Conservation (phyloP, 2,329 filamentous ascomycete species). For the Fusarium cicatricum region DNA sequence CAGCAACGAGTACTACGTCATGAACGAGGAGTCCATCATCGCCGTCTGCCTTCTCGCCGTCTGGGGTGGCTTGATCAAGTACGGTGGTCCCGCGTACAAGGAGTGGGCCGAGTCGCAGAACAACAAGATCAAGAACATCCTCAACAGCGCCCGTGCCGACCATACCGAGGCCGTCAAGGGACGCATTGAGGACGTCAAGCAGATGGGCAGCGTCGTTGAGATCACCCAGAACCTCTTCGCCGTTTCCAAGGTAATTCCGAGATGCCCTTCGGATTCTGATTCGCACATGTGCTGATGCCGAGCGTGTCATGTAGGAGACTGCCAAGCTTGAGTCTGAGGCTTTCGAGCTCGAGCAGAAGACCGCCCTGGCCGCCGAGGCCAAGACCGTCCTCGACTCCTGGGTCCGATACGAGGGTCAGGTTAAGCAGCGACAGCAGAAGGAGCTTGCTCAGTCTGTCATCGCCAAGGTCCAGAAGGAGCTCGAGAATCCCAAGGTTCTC, state of each 20-base stretch:
- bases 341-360: constrained; percentile 97
- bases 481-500: constrained; percentile 95
- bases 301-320: constrained; percentile 75
- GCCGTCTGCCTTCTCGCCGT: constrained; percentile 92
- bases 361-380: constrained; percentile 88
- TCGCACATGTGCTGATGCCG: constrained; percentile 33
- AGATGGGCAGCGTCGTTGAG: constrained; percentile 93
- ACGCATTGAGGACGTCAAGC: constrained; percentile 92
- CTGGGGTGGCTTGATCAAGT: constrained; percentile 92
- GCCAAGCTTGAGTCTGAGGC: constrained; percentile 94
- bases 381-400: constrained; percentile 97
- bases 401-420: constrained; percentile 98
- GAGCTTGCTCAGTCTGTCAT: constrained; percentile 94
- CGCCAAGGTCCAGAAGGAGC: constrained; percentile 97
- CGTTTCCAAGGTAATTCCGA: constrained; percentile 85
- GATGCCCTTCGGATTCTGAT: constrained; percentile 12
- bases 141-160: constrained; percentile 92
- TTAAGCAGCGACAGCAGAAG: constrained; percentile 98
- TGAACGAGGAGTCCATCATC: constrained; percentile 98
- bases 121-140: constrained; percentile 91
- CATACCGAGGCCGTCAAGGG: constrained; percentile 95
- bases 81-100: constrained; percentile 89
- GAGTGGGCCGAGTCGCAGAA: constrained; percentile 91
- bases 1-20: constrained; percentile 99
- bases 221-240: constrained; percentile 97